Evolutionary conservation across 179 eudicot genomes (phyloP).

Genomic region (Carnegiea gigantea): DNA sequence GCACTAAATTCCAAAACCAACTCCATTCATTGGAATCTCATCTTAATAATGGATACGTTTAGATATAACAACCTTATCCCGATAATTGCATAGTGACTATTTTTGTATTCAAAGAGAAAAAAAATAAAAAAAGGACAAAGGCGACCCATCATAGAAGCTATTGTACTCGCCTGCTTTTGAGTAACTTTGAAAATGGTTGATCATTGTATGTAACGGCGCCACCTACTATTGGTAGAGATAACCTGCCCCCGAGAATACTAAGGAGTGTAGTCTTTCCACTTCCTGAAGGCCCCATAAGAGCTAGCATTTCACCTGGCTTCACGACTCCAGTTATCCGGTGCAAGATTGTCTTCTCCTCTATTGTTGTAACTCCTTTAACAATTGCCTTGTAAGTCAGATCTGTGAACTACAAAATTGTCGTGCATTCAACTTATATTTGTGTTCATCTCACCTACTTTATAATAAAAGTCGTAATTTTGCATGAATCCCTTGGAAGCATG

Average conservation of each 20-base stretch:
- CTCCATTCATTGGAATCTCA: too few species aligned
- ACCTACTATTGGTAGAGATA: conserved; percentile 39
- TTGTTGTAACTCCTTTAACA: conserved; percentile 57
- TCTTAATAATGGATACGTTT: too few species aligned
- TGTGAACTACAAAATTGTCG: conserved; percentile 61
- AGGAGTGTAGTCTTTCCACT: conserved; percentile 89
- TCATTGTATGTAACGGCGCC: conserved; percentile 83
- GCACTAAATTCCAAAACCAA: too few species aligned
- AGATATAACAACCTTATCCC: too few species aligned
- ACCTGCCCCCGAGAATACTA: conserved; percentile 83
- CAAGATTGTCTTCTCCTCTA: conserved; percentile 64
- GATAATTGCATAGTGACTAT: too few species aligned
- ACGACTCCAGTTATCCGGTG: conserved; percentile 81
- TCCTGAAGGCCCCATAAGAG: conserved; percentile 95
- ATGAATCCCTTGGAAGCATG: too few species aligned
- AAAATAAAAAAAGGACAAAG: not conserved
- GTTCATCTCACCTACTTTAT: not conserved
- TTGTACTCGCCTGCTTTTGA: conserved; percentile 66
- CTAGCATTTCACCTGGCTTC: conserved; percentile 84
- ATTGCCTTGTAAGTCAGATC: conserved; percentile 77
- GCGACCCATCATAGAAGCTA: not conserved
- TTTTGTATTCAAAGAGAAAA: too few species aligned
- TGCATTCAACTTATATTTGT: not conserved
- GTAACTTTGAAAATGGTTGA: conserved; percentile 72
- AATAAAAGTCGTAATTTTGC: not conserved